Evolutionary conservation across 2,329 filamentous ascomycete genomes (phyloP).

Genomic region (Claviceps africana): DNA sequence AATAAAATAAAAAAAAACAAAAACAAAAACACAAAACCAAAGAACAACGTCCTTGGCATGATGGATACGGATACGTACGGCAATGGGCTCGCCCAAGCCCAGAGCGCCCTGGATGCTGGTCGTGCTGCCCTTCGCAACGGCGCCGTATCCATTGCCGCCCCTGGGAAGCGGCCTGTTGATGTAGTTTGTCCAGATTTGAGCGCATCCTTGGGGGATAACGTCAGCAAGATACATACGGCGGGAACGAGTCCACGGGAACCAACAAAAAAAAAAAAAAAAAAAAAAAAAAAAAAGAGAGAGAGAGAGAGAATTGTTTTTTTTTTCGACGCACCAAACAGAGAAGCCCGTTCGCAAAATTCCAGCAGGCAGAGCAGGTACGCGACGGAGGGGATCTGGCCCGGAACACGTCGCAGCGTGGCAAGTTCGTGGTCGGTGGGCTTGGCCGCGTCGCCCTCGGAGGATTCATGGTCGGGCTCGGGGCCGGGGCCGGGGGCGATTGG

Average conservation of each 20-base stretch:
- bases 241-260: too few species aligned
- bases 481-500: too few species aligned
- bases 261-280: too few species aligned
- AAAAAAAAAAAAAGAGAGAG: too few species aligned
- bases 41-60: too few species aligned
- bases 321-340: constrained; percentile 10
- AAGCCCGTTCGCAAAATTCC: constrained; percentile 47
- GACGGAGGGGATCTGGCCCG: constrained; percentile 34
- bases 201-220: constrained; percentile 9
- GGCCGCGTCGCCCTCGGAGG: too few species aligned
- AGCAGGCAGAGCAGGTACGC: constrained; percentile 45
- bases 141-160: constrained; percentile 32
- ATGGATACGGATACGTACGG: too few species aligned
- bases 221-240: too few species aligned
- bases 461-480: too few species aligned
- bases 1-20: too few species aligned
- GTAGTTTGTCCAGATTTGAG: constrained; percentile 34
- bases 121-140: constrained; percentile 24
- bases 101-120: constrained; percentile 41
- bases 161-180: constrained; percentile 45
- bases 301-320: too few species aligned
- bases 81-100: constrained; percentile 31
- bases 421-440: constrained; percentile 41
- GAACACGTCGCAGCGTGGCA: constrained; percentile 35
- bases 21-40: too few species aligned